A percentile compares a stretch with the other conserved stretches of the same genome.
These are phyloP conservation scores for Coelastrella sp. DNA, from an alignment of 139 green algal species.

Conservation along the genomic window DNA sequence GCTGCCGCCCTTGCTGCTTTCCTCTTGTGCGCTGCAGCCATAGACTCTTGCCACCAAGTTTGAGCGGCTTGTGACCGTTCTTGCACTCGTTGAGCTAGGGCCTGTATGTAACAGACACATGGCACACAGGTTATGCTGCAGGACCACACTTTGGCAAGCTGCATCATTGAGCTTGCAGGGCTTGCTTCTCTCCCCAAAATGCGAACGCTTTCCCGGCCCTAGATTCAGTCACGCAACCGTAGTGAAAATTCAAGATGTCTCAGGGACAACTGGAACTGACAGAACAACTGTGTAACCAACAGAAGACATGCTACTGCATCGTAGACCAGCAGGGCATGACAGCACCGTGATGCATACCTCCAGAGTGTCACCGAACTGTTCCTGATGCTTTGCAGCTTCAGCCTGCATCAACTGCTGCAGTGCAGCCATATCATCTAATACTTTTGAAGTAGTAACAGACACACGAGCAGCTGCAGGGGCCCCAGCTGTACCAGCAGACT, in stretches of 20 bases:
- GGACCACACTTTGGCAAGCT: neutral
- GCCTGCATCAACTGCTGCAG: conserved; percentile 49
- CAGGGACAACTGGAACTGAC: neutral
- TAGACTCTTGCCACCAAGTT: conserved; percentile 21
- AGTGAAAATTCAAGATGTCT: too few species aligned
- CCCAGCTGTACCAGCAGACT: neutral
- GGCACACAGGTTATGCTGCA: neutral
- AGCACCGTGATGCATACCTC: conserved; percentile 4
- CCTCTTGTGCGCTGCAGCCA: conserved; percentile 13
- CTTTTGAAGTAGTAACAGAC: neutral
- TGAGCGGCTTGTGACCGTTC: conserved; percentile 33
- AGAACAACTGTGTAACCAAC: neutral
- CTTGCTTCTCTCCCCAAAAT: neutral
- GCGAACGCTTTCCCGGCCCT: too few species aligned
- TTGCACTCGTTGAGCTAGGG: conserved; percentile 26
- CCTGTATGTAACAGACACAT: neutral
- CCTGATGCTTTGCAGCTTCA: conserved; percentile 31
- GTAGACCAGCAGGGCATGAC: neutral
- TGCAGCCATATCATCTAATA: conserved; percentile 25
- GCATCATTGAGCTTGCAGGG: neutral
- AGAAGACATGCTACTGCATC: neutral
- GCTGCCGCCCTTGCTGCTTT: conserved; percentile 13
- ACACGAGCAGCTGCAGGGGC: neutral
- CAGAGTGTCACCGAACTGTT: conserved; percentile 17
- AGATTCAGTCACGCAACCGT: too few species aligned